A percentile compares a stretch with the other conserved stretches of the same genome.
Evolutionary conservation across 257 asterid genomes (phyloP).

Genomic region (Fraxinus excelsior): DNA sequence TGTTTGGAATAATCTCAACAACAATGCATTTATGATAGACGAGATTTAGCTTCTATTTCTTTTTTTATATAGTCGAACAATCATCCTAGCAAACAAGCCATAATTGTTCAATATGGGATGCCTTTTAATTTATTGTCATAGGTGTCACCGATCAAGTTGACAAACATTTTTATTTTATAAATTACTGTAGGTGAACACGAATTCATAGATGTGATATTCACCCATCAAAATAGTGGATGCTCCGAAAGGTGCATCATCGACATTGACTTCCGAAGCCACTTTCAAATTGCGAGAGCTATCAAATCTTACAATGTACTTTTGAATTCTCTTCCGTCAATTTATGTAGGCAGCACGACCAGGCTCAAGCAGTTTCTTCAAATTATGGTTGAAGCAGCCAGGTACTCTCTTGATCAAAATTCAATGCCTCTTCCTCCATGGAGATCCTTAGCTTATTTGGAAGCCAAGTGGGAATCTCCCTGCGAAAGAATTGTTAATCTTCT

Average conservation of each 20-base stretch:
- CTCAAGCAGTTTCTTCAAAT: conserved; percentile 40
- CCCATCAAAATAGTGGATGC: conserved; percentile 25
- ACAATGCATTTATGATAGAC: too few relatives aligned
- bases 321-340: conserved; percentile 43
- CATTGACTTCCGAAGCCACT: conserved; percentile 54
- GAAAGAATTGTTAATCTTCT: conserved; percentile 29
- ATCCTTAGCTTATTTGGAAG: conserved; percentile 48
- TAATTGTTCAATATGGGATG: too few relatives aligned
- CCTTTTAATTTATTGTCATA: too few relatives aligned
- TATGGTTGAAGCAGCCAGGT: conserved; percentile 50
- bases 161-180: too few relatives aligned
- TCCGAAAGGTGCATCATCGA: conserved; percentile 44
- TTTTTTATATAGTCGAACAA: too few relatives aligned
- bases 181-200: conserved; percentile 45
- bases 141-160: too few relatives aligned
- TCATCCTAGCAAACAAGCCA: too few relatives aligned
- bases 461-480: conserved; percentile 54
- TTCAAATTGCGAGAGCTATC: conserved; percentile 62
- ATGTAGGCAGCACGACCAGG: conserved; percentile 38
- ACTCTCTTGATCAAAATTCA: conserved; percentile 50
- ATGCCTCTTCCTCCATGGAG: conserved; percentile 66
- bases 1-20: not conserved
- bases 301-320: conserved; percentile 36
- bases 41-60: too few relatives aligned
- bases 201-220: conserved; percentile 42